Percentiles rank a stretch among this genome's conserved stretches.
Conservation (phyloP, 495 filamentous ascomycete genomes). For the Hypoxylon cercidicola region DNA sequence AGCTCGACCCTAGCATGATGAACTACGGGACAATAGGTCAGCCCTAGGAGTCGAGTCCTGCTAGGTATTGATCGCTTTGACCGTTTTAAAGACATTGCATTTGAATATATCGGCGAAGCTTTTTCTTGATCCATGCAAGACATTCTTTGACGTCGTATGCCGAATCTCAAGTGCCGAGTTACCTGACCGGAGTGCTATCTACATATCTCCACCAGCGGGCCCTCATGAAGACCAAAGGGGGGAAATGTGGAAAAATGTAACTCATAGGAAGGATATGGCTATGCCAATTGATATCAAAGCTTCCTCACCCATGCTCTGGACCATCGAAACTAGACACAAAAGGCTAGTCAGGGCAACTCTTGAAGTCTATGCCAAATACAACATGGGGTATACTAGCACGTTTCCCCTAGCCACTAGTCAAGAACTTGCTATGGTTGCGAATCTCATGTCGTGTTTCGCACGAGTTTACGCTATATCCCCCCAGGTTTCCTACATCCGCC, state of each 20-base stretch:
- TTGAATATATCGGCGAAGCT: too few species aligned
- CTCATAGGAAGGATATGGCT: slow-evolving; percentile 15
- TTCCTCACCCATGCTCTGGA: slow-evolving; percentile 2
- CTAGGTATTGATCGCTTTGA: too few species aligned
- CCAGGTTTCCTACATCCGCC: not conserved
- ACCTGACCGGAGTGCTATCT: slow-evolving; percentile 7
- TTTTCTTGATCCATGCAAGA: not conserved
- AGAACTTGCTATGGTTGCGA: slow-evolving; percentile 13
- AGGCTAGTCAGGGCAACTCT: slow-evolving; percentile 5
- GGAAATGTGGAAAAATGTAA: not conserved
- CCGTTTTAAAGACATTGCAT: too few species aligned
- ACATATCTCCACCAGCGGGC: slow-evolving; percentile 19
- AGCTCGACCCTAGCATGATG: too few species aligned
- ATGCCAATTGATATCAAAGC: slow-evolving; percentile 1
- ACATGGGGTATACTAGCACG: slow-evolving; percentile 2
- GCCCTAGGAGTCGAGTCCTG: too few species aligned
- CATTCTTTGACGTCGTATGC: slow-evolving; percentile 1
- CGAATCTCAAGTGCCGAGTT: slow-evolving; percentile 20
- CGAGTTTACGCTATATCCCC: slow-evolving; percentile 11
- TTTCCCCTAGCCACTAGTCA: slow-evolving; percentile 1
- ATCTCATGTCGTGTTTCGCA: slow-evolving; percentile 14
- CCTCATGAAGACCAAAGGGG: slow-evolving; percentile 9
- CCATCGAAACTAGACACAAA: slow-evolving; percentile 10
- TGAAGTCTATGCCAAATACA: not conserved
- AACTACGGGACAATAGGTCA: too few species aligned